Base-by-base conservation (phyloP, 176 grass and related monocot genomes). In the Miscanthus lutarioriparius region DNA sequence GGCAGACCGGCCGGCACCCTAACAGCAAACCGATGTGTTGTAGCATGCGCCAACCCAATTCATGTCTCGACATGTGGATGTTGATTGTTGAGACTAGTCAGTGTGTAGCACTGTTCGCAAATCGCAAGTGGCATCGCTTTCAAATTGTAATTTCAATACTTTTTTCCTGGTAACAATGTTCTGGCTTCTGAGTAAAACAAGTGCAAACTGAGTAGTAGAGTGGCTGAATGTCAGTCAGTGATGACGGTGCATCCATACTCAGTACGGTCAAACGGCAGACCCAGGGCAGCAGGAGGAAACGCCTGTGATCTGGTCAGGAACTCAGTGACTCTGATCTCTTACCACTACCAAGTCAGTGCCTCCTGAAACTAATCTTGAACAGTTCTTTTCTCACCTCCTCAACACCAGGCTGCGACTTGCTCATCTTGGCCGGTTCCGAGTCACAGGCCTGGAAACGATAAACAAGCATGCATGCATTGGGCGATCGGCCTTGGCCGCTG, bases 401-500 rank as follows among this genome's bases (percentile, higher is more conserved):
- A 53, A 33, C 67, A 27, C 12, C 17, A 33, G 39, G 32, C 40
- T 65, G 72, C 77, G 71, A 9, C 35, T 82, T 82, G 80, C 64
- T 33, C 74, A 6, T 59, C 35, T 15, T 36, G 25, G 10, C 40
- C 38, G 6, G 49, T 28, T 14, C 33, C 33, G 6, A 33, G 41
- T 41, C 7, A 36, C 75, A 54, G 7, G 33, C 43, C 58, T 65
- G 5, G 17, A 82, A 82, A 59, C 44, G 78, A 33, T 76, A 82
- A 76, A 86, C 77, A 68, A 85, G 36, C 17, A 40, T 1, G 7
- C 47, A 23, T 25, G 37, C 2, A 59, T 8, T 43, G 58, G 51
- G 19, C 7, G 53, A 59, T 59, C 53, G 22, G 47, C 61, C 47
- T 17, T 22, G 61, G 47, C 48, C 38, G 38, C 38, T 61, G 63